A percentile compares a stretch with the other conserved stretches of the same genome.
Conservation (phyloP, 495 filamentous ascomycete species). For the Entonaema liquescens region DNA sequence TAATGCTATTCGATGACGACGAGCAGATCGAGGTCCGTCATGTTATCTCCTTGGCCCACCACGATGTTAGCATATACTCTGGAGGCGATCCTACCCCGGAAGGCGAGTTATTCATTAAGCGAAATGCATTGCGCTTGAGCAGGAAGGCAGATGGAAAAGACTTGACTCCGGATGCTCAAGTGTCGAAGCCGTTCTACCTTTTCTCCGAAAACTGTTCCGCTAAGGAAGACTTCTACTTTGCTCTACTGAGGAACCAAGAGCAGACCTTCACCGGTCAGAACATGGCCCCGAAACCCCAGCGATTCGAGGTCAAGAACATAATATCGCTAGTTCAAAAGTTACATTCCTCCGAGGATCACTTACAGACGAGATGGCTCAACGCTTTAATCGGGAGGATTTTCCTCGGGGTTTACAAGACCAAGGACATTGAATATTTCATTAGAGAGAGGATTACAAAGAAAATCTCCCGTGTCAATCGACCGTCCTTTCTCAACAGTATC, state of each 20-base stretch:
- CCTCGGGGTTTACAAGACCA: constrained; percentile 84
- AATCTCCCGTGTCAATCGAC: constrained; percentile 91
- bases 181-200: constrained; percentile 84
- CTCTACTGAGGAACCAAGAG: constrained; percentile 85
- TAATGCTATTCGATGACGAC: constrained; percentile 96
- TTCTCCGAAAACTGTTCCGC: constrained; percentile 94
- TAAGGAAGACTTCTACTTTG: constrained; percentile 98
- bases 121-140: constrained; percentile 89
- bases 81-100: constrained; percentile 85
- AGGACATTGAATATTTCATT: constrained; percentile 79
- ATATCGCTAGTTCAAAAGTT: constrained; percentile 86
- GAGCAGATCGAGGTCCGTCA: constrained; percentile 92
- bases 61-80: constrained; percentile 84
- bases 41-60: constrained; percentile 89
- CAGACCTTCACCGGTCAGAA: constrained; percentile 64
- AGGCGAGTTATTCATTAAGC: constrained; percentile 92
- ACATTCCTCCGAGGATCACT: constrained; percentile 89
- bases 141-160: constrained; percentile 71
- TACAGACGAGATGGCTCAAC: constrained; percentile 95
- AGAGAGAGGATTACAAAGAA: constrained; percentile 93
- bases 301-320: constrained; percentile 85
- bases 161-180: constrained; percentile 57
- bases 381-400: constrained; percentile 88
- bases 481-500: constrained; percentile 85
- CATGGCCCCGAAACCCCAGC: constrained; percentile 72